phyloP scores from a whole-genome alignment of 208 protist species.

The Trichomonas gallinae region DNA sequence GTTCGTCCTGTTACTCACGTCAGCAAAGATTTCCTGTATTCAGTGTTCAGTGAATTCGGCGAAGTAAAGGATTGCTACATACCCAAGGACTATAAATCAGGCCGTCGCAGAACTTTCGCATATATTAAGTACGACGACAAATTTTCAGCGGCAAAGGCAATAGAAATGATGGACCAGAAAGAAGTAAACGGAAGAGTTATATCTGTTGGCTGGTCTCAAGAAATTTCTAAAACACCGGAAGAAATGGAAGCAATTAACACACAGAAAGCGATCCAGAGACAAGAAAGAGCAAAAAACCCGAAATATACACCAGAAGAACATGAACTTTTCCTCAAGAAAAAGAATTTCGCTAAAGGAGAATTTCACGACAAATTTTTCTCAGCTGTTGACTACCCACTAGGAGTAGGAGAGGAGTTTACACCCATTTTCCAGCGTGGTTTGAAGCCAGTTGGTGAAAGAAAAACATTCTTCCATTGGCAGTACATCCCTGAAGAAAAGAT shows the following conservation, averaged over 20 bases:
- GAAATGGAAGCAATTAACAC: background rate
- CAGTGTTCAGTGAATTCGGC: background rate
- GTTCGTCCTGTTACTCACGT: background rate
- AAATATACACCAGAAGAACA: background rate
- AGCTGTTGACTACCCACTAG: background rate
- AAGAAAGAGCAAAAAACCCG: background rate
- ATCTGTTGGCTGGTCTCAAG: background rate
- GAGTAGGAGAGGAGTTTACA: background rate
- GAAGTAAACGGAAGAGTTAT: background rate
- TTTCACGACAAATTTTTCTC: background rate
- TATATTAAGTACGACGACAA: conserved; percentile 13
- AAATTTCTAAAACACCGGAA: background rate
- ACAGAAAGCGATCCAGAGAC: background rate
- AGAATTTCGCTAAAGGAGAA: background rate
- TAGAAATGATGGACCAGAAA: background rate
- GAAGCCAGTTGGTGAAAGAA: background rate
- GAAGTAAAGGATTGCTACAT: background rate
- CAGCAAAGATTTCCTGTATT: background rate
- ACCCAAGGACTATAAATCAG: background rate
- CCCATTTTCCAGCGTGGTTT: background rate
- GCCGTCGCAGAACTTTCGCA: background rate
- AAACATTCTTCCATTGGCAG: background rate
- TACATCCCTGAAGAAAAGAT: background rate
- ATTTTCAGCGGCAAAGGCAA: background rate
- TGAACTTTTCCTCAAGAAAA: background rate